These are phyloP conservation scores for Diplotaxis tenuifolia DNA, from an alignment of 345 rosid species.

Conservation along the genomic window DNA sequence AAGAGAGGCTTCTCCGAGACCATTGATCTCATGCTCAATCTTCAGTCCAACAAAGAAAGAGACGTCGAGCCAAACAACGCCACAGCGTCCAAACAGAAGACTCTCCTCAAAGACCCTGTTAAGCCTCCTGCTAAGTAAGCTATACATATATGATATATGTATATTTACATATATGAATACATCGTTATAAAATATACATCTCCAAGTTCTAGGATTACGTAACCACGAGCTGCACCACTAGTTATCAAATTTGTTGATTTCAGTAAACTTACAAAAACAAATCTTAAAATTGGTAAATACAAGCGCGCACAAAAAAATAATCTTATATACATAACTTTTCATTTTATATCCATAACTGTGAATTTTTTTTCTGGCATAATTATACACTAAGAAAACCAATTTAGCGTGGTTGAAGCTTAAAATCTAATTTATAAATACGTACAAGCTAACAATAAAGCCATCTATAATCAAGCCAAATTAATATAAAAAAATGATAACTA, in stretches of 20 bases:
- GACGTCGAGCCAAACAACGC: constrained; percentile 31
- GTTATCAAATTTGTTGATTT: neutral
- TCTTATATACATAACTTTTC: too few relatives aligned
- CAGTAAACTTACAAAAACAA: neutral
- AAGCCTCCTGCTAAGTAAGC: constrained; percentile 81
- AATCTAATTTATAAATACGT: constrained; percentile 21
- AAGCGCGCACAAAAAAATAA: neutral
- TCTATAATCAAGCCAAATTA: neutral
- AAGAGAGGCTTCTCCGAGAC: constrained; percentile 80
- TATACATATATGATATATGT: neutral
- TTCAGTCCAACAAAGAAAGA: constrained; percentile 44
- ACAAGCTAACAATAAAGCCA: constrained; percentile 25
- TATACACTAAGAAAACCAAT: neutral
- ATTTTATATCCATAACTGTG: neutral
- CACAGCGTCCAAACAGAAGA: constrained; percentile 22
- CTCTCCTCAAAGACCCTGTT: constrained; percentile 37
- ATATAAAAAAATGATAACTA: neutral
- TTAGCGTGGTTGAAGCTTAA: constrained; percentile 10
- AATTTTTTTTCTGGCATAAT: neutral
- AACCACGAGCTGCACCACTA: neutral
- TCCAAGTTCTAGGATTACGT: constrained; percentile 2
- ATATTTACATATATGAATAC: neutral
- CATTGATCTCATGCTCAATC: constrained; percentile 72
- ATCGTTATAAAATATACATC: neutral
- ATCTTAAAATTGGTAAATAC: neutral